phyloP scores from a whole-genome alignment of 129 eudicot genomes.

The Artemisia tridentata region DNA sequence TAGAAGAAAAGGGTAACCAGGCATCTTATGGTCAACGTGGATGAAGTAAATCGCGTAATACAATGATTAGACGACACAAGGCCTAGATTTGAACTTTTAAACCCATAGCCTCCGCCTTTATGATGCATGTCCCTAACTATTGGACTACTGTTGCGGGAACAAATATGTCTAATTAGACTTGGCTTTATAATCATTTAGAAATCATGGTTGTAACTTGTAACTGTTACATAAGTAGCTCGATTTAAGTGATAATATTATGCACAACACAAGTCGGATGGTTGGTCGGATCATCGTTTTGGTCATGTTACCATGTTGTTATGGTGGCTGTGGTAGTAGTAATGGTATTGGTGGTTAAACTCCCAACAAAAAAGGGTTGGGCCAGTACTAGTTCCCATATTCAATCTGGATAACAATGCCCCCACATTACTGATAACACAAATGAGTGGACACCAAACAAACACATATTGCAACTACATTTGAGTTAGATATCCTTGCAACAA shows the following conservation, averaged over 20 bases:
- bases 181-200: too few species aligned
- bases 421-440: constrained; percentile 6
- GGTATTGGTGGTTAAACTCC: constrained; percentile 1
- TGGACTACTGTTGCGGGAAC: too few species aligned
- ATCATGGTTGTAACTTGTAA: neutral
- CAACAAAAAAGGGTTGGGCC: neutral
- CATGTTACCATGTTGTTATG: neutral
- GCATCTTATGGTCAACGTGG: too few species aligned
- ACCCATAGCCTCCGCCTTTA: too few species aligned
- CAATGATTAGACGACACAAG: neutral
- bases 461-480: neutral
- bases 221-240: too few species aligned
- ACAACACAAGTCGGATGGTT: neutral
- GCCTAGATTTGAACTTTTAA: too few species aligned
- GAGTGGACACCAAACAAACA: constrained; percentile 25
- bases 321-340: neutral
- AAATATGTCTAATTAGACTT: too few species aligned
- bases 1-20: too few species aligned
- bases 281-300: constrained; percentile 5
- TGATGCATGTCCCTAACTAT: too few species aligned
- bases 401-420: constrained; percentile 19
- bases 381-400: neutral
- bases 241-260: neutral
- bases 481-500: neutral
- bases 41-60: neutral